Evolutionary conservation across 495 filamentous ascomycete species (phyloP), one percentile per base, ranked within the genome.

Genomic region (Penicillium parvum): DNA sequence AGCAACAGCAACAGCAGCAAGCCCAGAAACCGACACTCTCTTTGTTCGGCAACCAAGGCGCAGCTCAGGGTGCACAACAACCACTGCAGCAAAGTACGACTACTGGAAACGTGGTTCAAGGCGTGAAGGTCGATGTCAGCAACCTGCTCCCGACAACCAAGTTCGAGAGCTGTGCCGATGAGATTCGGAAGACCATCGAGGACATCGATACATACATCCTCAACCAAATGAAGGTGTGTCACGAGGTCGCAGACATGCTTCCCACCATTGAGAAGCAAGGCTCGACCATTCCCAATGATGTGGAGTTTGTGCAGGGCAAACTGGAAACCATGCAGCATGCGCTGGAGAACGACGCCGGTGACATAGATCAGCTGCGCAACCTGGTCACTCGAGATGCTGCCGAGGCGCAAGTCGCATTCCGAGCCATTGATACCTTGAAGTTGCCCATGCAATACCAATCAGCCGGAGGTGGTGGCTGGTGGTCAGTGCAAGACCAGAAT

Each of bases 81-180:
- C 71, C 72, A 35, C 71, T 76, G 46, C 64, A 64, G 50, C 45
- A 74, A 65, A 55, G 59, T 46, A 43, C 72, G 45, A 37, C 79
- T 59, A 40, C 60, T 50, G 45, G 53, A 14, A 61, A 61, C n/a
- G 56, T 71, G 43, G 61, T 74, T 28, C 65, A 85, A 5, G 87
- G 88, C 5, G 86, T 89, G 12, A 82, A 83, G 39, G 81, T 95
- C 25, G 84, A 90, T 63, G 58, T 85, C 20, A 77, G 74, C 60
- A 83, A 87, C 56, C 71, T 96, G 16, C 76, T 85, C 8, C 78
- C 85, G 4, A 96, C 89, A 0, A 96, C 92, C 6, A 84, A 92
- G 41, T 96, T 89, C 68, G 82, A 84, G 60, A 91, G 95, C 67
- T 81, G 94, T 27, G 78, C 86, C 30, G 85, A 90, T 50, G 77